These are phyloP conservation scores for Collybia sp. DNA, from an alignment of 768 basidiomycete genomes.

Conservation along the genomic window DNA sequence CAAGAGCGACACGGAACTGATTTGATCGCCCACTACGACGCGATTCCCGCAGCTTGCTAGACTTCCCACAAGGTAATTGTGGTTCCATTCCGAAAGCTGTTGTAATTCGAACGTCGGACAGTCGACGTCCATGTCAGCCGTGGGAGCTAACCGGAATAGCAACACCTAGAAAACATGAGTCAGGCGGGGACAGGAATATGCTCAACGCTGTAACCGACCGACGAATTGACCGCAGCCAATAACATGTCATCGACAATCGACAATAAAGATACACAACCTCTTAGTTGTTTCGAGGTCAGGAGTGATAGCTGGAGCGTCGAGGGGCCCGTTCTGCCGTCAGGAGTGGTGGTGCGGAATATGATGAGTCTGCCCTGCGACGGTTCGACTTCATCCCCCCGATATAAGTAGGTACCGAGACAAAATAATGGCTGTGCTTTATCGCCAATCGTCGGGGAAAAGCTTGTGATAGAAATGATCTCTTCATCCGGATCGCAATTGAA, in stretches of 20 bases:
- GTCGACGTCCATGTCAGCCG: slow-evolving; percentile 16
- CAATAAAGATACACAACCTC: slow-evolving; percentile 70
- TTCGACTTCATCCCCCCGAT: slow-evolving; percentile 39
- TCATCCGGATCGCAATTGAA: slow-evolving; percentile 50
- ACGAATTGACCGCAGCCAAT: slow-evolving; percentile 70
- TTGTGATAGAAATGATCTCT: slow-evolving; percentile 53
- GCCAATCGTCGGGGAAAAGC: slow-evolving; percentile 24
- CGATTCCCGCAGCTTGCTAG: slow-evolving; percentile 50
- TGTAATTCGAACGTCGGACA: slow-evolving; percentile 31
- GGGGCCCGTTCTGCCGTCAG: slow-evolving; percentile 15
- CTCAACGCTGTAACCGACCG: slow-evolving; percentile 39
- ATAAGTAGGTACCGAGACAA: slow-evolving; percentile 44
- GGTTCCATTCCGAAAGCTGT: slow-evolving; percentile 61
- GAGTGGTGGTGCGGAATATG: slow-evolving; percentile 38
- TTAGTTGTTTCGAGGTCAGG: slow-evolving; percentile 38
- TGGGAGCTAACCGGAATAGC: slow-evolving; percentile 35
- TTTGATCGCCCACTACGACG: slow-evolving; percentile 73
- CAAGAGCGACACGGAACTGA: slow-evolving; percentile 74
- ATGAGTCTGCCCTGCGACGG: slow-evolving; percentile 57
- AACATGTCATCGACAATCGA: slow-evolving; percentile 44
- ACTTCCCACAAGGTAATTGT: slow-evolving; percentile 75
- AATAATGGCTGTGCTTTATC: slow-evolving; percentile 34
- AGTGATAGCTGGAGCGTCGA: slow-evolving; percentile 28
- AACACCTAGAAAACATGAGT: slow-evolving; percentile 33
- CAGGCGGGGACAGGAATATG: not conserved